A percentile compares a stretch with the other conserved stretches of the same genome.
Conservation (phyloP, 495 filamentous ascomycete genomes). For the Neurospora hispaniola region DNA sequence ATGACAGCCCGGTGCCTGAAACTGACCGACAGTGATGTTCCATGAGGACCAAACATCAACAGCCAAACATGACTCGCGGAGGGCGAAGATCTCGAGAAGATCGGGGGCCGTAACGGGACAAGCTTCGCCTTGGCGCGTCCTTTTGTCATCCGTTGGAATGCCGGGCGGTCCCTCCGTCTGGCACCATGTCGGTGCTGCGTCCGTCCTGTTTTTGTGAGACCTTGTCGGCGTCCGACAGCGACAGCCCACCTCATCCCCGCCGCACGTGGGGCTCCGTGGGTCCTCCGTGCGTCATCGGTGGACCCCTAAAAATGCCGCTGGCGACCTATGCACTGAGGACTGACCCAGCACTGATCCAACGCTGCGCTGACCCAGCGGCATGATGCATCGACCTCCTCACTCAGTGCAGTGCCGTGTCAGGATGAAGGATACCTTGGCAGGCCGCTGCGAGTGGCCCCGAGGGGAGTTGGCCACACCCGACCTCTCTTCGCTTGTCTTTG, state of each 20-base stretch:
- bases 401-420: too few species aligned
- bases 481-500: background rate
- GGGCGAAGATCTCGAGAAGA: background rate
- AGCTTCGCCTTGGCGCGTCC: background rate
- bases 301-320: background rate
- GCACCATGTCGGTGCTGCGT: background rate
- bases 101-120: background rate
- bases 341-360: background rate
- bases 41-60: background rate
- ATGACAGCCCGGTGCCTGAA: conserved; percentile 1
- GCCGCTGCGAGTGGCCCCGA: background rate
- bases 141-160: background rate
- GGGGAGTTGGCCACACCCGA: background rate
- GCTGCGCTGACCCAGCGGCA: background rate
- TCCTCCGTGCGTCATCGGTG: background rate
- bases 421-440: background rate
- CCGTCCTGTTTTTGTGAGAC: background rate
- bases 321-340: background rate
- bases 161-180: background rate
- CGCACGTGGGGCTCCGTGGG: background rate
- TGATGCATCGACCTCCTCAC: too few species aligned
- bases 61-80: background rate
- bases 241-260: background rate
- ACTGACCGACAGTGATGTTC: background rate
- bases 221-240: background rate